Conservation (phyloP, 331 rosid genomes). For the Pyrus hybrid region DNA sequence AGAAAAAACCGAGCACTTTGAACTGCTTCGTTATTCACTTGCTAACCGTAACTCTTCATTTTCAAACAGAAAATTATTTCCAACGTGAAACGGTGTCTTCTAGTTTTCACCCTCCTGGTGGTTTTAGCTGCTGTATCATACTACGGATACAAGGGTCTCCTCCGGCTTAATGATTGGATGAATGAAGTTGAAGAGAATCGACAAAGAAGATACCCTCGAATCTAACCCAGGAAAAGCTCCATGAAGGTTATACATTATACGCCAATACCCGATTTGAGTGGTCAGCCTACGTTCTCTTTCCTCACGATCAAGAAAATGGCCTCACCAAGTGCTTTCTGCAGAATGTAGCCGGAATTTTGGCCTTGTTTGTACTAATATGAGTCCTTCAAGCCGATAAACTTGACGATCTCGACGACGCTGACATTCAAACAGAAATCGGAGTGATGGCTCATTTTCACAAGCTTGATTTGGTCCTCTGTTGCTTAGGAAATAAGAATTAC, state of each 20-base stretch:
- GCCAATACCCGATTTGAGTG: background rate
- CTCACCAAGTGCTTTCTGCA: background rate
- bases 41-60: conserved; percentile 9
- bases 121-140: conserved; percentile 32
- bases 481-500: background rate
- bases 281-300: background rate
- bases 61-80: conserved; percentile 51
- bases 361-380: background rate
- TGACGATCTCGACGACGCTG: background rate
- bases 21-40: conserved; percentile 4
- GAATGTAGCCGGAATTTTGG: background rate
- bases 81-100: conserved; percentile 43
- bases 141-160: conserved; percentile 61
- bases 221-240: conserved; percentile 1
- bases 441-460: background rate
- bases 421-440: background rate
- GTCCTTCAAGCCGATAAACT: background rate
- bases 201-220: conserved; percentile 35
- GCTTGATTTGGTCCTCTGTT: background rate
- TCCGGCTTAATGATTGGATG: conserved; percentile 85
- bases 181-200: conserved; percentile 69
- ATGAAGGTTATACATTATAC: background rate
- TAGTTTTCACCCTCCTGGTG: conserved; percentile 28
- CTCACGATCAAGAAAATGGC: background rate
- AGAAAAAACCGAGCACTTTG: background rate